Conservation (phyloP, 495 filamentous ascomycete species). For the Massariosphaeria phaeospora region DNA sequence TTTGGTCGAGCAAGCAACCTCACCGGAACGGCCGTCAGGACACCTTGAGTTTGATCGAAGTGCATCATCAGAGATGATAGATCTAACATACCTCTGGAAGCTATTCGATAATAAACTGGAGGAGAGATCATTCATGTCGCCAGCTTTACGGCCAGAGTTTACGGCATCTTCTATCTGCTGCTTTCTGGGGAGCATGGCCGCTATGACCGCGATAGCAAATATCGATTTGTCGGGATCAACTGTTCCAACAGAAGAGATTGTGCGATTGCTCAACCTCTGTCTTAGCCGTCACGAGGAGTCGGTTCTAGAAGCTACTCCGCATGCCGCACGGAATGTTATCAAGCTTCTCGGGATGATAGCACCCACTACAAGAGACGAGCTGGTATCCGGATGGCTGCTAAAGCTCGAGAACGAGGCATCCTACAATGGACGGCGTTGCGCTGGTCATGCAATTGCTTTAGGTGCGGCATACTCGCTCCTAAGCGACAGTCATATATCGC, state of each 20-base stretch:
- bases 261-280: slow-evolving; percentile 26
- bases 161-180: slow-evolving; percentile 27
- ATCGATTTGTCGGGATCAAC: background rate
- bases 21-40: too few species aligned
- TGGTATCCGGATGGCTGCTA: slow-evolving; percentile 16
- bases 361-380: background rate
- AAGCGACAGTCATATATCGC: too few species aligned
- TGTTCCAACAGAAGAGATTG: slow-evolving; percentile 8
- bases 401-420: slow-evolving; percentile 29
- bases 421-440: slow-evolving; percentile 23
- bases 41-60: background rate
- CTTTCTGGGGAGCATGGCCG: slow-evolving; percentile 21
- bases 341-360: background rate
- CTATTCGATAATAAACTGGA: slow-evolving; percentile 22
- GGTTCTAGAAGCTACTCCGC: slow-evolving; percentile 28
- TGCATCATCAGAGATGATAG: background rate
- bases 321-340: slow-evolving; percentile 4
- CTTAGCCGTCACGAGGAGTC: slow-evolving; percentile 27
- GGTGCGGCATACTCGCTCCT: slow-evolving; percentile 23
- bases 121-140: slow-evolving; percentile 30
- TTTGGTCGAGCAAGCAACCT: slow-evolving; percentile 18
- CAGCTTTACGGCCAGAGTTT: slow-evolving; percentile 31
- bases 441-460: slow-evolving; percentile 28
- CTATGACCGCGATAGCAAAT: background rate
- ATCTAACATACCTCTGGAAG: slow-evolving; percentile 24